A percentile compares a stretch with the other conserved stretches of the same genome.
These are phyloP conservation scores for Umbelopsis sp. DNA, from an alignment of 192 early-diverging fungal species.

Conservation along the genomic window DNA sequence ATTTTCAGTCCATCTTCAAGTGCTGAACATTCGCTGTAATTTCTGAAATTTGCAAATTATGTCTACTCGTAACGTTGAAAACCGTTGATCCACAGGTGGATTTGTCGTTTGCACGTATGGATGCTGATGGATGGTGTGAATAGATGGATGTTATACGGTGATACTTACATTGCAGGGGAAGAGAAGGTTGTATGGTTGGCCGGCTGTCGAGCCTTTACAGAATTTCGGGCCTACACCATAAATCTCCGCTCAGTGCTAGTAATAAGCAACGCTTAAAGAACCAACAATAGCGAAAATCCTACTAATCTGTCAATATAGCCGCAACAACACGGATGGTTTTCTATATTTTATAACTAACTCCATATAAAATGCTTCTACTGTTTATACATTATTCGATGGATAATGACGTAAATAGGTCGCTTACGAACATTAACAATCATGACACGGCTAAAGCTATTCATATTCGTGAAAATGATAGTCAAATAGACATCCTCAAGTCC, in stretches of 20 bases:
- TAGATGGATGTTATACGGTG: constrained; percentile 8
- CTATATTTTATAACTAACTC: too few relatives aligned
- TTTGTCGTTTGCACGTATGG: neutral
- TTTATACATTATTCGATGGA: too few relatives aligned
- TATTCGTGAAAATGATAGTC: too few relatives aligned
- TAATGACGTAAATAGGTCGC: too few relatives aligned
- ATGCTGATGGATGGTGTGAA: neutral
- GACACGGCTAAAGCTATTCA: too few relatives aligned
- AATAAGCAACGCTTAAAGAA: neutral
- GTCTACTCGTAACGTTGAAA: neutral
- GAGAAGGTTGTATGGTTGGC: neutral
- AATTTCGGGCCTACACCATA: neutral
- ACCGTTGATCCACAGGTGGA: neutral
- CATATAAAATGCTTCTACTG: too few relatives aligned
- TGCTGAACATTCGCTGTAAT: neutral
- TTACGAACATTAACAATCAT: too few relatives aligned
- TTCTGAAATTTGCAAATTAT: neutral
- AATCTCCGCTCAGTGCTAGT: constrained; percentile 12
- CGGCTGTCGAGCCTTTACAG: neutral
- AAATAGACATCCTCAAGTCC: too few relatives aligned
- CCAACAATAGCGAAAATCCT: neutral
- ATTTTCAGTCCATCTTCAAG: neutral
- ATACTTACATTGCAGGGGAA: constrained; percentile 22
- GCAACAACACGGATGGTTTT: too few relatives aligned
- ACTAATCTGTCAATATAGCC: too few relatives aligned